Evolutionary conservation across 2,329 filamentous ascomycete genomes (phyloP), one percentile per base, ranked within the genome.

Genomic region (Fusarium xyrophilum): DNA sequence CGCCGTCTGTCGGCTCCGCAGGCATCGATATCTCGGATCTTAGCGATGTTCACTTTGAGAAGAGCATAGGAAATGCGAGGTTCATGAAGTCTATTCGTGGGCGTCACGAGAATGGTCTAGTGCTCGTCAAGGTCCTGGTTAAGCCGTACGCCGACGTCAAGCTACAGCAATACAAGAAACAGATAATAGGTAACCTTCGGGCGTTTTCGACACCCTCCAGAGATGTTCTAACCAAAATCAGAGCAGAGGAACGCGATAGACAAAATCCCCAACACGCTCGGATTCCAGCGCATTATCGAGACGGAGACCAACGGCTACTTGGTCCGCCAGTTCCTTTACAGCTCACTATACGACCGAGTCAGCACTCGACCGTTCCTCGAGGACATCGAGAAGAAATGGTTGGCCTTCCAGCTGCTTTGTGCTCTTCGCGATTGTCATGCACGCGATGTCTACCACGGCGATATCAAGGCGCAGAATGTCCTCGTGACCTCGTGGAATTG

Each of bases 401-500:
- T 99, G 52, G 92, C 95, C 0, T 99, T 97, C 74, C 96, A 99
- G 81, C 86, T 99, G 5, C 86, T 99, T 14, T 97, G 93, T 78
- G 94, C 93, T 5, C 83, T 99, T 61, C 89, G 94, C 59, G 96
- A 99, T 79, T 97, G 93, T 74, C 96, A 99, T 78, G 85, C 91
- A 30, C 87, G 91, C 47, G 92, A 96, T 73, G 85, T 99, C 53
- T 98, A 94, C 77, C 96, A 99, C 77, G 96, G 96, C 60, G 96
- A 99, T 76, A 98, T 99, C 82, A 99, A 99, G 83, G 96, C 95
- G 3, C 95, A 99, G 79, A 99, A 99, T 74, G 89, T 97, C 36
- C 83, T 99, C 48, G 95, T 99, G 52, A 99, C 96, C 0, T 98
- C 96, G 10, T 99, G 96, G 96, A 97, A 98, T 81, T 99, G 96